Percentiles rank a stretch among this genome's conserved stretches.
These are phyloP conservation scores for Achaetomium macrosporum DNA, from an alignment of 2,329 filamentous ascomycete species.

Conservation along the genomic window DNA sequence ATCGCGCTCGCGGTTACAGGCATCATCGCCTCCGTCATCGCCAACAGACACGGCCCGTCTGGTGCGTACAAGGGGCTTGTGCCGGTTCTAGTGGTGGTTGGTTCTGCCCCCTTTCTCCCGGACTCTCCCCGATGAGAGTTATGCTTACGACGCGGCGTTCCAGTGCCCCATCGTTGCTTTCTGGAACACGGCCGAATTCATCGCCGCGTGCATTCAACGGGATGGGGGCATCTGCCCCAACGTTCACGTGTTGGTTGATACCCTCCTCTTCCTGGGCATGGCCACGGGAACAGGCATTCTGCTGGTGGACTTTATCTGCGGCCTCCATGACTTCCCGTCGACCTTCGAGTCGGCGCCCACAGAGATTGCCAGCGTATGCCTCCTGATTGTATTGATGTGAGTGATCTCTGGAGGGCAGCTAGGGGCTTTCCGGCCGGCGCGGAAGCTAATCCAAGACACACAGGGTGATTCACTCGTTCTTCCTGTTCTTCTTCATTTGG, in stretches of 20 bases:
- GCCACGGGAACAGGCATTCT: conserved; percentile 9
- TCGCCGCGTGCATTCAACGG: conserved; percentile 1
- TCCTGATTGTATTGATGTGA: conserved; percentile 19
- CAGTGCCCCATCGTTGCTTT: conserved; percentile 14
- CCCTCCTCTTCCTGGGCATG: conserved; percentile 6
- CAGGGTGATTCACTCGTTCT: conserved; percentile 20
- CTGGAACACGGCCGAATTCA: conserved; percentile 19
- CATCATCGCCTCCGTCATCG: conserved; percentile 3
- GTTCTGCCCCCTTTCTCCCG: not conserved
- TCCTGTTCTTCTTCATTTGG: conserved; percentile 19
- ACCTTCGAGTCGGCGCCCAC: not conserved
- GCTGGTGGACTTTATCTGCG: conserved; percentile 18
- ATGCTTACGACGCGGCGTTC: not conserved
- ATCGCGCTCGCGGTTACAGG: conserved; percentile 7
- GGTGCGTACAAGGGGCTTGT: conserved; percentile 3
- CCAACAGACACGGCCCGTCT: not conserved
- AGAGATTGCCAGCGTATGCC: conserved; percentile 12
- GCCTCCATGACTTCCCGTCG: not conserved
- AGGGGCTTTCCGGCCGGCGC: not conserved
- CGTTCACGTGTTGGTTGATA: conserved; percentile 16
- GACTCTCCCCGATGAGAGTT: not conserved
- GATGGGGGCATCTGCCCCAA: conserved; percentile 14
- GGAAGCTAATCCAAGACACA: not conserved
- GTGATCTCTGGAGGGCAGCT: not conserved
- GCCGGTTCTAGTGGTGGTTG: conserved; percentile 12